Evolutionary conservation across 148 eudicot genomes (phyloP).

Genomic region (Silene conica): DNA sequence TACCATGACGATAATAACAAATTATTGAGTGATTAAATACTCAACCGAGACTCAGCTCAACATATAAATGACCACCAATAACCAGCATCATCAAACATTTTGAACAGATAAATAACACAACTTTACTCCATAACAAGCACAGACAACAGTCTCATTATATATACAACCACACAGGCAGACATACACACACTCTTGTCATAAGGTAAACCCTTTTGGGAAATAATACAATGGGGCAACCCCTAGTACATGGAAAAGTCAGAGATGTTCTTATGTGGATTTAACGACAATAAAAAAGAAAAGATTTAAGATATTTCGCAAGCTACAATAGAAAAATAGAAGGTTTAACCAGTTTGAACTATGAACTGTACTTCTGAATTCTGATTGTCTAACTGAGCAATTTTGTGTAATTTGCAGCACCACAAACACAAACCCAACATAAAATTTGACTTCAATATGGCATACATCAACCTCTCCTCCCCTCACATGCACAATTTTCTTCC

Average conservation of each 20-base stretch:
- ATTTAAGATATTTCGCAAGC: not conserved
- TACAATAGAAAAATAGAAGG: not conserved
- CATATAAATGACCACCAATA: not conserved
- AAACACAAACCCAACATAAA: constrained; percentile 2
- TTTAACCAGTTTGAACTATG: not conserved
- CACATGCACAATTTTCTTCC: not conserved
- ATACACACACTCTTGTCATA: too few relatives aligned
- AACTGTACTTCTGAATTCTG: not conserved
- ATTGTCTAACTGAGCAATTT: not conserved
- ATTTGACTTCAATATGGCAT: not conserved
- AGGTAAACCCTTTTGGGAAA: too few relatives aligned
- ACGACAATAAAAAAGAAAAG: not conserved
- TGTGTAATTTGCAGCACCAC: not conserved
- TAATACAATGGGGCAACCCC: too few relatives aligned
- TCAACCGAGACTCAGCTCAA: not conserved
- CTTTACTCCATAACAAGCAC: too few relatives aligned
- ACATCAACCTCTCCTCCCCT: not conserved
- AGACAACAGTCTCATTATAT: too few relatives aligned
- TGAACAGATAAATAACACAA: not conserved
- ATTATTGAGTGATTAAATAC: not conserved
- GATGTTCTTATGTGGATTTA: not conserved
- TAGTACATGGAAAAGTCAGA: not conserved
- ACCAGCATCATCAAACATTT: not conserved
- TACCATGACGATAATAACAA: not conserved
- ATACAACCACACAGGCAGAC: too few relatives aligned